Conservation (phyloP, 768 basidiomycete genomes). For the Agaricus bisporus region DNA sequence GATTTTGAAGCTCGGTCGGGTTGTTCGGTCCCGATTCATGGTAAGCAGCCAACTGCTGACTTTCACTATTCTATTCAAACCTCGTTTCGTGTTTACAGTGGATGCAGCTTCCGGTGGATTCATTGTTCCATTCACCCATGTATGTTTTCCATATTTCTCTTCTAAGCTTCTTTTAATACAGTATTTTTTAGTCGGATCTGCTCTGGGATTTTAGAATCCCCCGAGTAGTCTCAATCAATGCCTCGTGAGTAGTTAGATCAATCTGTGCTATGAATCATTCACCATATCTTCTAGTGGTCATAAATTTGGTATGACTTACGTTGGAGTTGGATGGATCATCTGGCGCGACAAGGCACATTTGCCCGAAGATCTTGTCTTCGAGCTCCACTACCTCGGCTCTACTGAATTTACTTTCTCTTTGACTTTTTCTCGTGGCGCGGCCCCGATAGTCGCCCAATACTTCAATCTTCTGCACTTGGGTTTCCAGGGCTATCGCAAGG, state of each 20-base stretch:
- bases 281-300: constrained; percentile 47
- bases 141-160: constrained; percentile 12
- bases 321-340: constrained; percentile 64
- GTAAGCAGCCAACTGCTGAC: constrained; percentile 33
- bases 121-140: constrained; percentile 54
- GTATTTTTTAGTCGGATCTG: constrained; percentile 37
- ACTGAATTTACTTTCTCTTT: constrained; percentile 73
- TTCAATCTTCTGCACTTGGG: constrained; percentile 62
- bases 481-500: constrained; percentile 46
- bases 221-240: constrained; percentile 56
- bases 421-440: constrained; percentile 35
- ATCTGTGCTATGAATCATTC: constrained; percentile 30
- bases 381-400: constrained; percentile 49
- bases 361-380: constrained; percentile 68
- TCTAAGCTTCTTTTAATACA: constrained; percentile 18
- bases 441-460: constrained; percentile 58
- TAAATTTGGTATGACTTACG: constrained; percentile 54
- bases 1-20: constrained; percentile 60
- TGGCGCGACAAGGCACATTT: constrained; percentile 61
- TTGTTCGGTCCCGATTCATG: constrained; percentile 59
- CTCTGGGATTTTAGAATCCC: constrained; percentile 61
- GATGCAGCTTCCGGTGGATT: constrained; percentile 68
- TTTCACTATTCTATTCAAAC: constrained; percentile 32
- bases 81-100: constrained; percentile 39
- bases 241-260: constrained; percentile 37